Evolutionary conservation across 106 monocot species (phyloP), one percentile per base, ranked within the genome.

Genomic region (Dendrobium huoshanense): DNA sequence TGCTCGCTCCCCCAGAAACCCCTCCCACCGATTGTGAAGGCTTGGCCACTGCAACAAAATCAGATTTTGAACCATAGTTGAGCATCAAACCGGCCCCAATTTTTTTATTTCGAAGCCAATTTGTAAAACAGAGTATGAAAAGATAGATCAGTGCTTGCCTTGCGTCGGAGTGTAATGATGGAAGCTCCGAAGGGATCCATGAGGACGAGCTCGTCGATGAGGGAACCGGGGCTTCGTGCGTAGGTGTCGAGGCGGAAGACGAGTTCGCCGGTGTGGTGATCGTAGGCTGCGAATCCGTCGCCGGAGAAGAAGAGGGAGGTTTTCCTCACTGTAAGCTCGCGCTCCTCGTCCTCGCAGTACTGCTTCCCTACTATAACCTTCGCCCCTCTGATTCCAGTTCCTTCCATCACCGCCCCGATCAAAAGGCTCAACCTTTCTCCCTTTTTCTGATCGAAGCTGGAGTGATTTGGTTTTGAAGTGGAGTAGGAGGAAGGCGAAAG

Each of bases 11-110:
- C 99, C 95, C 5, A 87, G 72, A 79, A 90, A 95, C 19, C 89
- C 99, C 75, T 99, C 95, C 99, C 99, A 99, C 49, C 98, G 80
- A 25, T 93, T 88, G 83, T 99, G 98, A 24, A 99, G 87, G 86
- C 95, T 99, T 4, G 89, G 89, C 85, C 81, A 55, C 90, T 89
- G 86, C 70, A 33, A 42, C 43, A 43, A 74, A 74, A 74, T 42
- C 74, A 74, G 20, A 74, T 42, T 74, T 42, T 16, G 19, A 74
- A 20, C 43, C 10, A 51, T 13, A 51, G 51, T 1, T 3, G 51
- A 15, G 51, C 10, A 15, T 51, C 45, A 45, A 27, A 45, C 76
- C n/a, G 22, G 24, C 11, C 11, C 76, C 25, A 25, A 45, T 49
- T 48, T 47, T 24, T 25, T 41, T 0, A 49, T 24, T 10, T 49